Base-by-base conservation (phyloP, 2,329 filamentous ascomycete species). In the Pseudogymnoascus sp. region DNA sequence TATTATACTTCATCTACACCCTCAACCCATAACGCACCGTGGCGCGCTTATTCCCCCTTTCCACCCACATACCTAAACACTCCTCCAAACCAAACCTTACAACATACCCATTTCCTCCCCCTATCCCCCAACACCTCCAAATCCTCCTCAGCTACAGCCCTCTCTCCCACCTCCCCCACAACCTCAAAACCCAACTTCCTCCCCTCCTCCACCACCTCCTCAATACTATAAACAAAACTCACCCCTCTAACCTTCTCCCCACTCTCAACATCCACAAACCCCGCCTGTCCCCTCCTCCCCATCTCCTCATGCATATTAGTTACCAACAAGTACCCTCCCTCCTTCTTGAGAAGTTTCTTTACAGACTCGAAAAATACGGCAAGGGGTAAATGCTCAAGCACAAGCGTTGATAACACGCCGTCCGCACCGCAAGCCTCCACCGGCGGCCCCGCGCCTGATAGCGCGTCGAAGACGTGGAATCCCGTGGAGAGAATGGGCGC, bases 301-400 rank as follows among this genome's bases (percentile, higher is more conserved):
- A 89, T 88, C 2, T 87, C 82, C 1, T 78, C 73, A 70, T 89
- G 86, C 86, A 89, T 89, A 69, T 88, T 89, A 0, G 85, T 88
- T n/a, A 89, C 69, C 8, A 88, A 74, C 4, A 86, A 73, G 59
- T 79, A 73, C 0, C 81, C 84, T 0, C 78, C 78, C 0, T 75
- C 74, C 2, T 67, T 68, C 4, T 77, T 73, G 14, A 88, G 71
- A 0, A 82, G 72, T 10, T 69, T 67, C 1, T 75, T 68, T 0
- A 80, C 77, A 0, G 79, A 78, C 2, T 67, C 61, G 72, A 89
- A 88, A 69, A 79, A 83, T 0, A 72, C 66, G 0, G 67, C 4
- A 0, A 86, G 69, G 0, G 84, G 81, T 3, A 89, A 75, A 72
- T 89, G 86, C 70, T 89, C 86, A 8, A 88, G 73, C 7, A 89